A percentile compares a stretch with the other conserved stretches of the same genome.
These are phyloP conservation scores for Lepiota venenata DNA, from an alignment of 768 basidiomycete genomes.

Conservation along the genomic window DNA sequence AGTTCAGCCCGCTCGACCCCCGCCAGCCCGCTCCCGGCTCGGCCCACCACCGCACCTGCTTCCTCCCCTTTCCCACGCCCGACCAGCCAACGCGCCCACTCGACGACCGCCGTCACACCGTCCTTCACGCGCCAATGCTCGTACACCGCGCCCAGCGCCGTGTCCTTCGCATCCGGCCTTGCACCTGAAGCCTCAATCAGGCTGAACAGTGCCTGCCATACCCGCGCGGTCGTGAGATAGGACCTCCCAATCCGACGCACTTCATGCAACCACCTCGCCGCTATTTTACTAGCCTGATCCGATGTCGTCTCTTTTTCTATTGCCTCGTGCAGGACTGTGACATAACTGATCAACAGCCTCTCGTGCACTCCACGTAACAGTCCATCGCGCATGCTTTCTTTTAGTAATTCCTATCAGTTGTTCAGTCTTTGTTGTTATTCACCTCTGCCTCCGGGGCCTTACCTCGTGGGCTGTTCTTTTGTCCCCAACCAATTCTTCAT, in stretches of 20 bases:
- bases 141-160: slow-evolving; percentile 31
- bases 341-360: slow-evolving; percentile 43
- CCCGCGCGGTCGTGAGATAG: slow-evolving; percentile 39
- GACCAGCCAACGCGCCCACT: slow-evolving; percentile 49
- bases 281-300: slow-evolving; percentile 23
- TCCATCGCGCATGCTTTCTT: slow-evolving; percentile 43
- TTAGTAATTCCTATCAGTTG: slow-evolving; percentile 36
- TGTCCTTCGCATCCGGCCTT: slow-evolving; percentile 21
- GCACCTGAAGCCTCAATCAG: slow-evolving; percentile 21
- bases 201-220: slow-evolving; percentile 43
- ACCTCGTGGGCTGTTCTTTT: slow-evolving; percentile 31
- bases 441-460: slow-evolving; percentile 5
- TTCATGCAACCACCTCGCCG: slow-evolving; percentile 22
- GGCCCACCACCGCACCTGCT: slow-evolving; percentile 34
- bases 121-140: slow-evolving; percentile 41
- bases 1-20: slow-evolving; percentile 27
- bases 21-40: slow-evolving; percentile 23
- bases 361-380: slow-evolving; percentile 40
- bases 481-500: slow-evolving; percentile 17
- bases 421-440: slow-evolving; percentile 6
- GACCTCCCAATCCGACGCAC: slow-evolving; percentile 38
- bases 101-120: slow-evolving; percentile 31
- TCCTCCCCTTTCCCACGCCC: slow-evolving; percentile 34
- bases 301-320: slow-evolving; percentile 18
- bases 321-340: slow-evolving; percentile 26